Base-by-base conservation (phyloP, 1,139 yeast genomes). In the Geotrichum siamense region DNA sequence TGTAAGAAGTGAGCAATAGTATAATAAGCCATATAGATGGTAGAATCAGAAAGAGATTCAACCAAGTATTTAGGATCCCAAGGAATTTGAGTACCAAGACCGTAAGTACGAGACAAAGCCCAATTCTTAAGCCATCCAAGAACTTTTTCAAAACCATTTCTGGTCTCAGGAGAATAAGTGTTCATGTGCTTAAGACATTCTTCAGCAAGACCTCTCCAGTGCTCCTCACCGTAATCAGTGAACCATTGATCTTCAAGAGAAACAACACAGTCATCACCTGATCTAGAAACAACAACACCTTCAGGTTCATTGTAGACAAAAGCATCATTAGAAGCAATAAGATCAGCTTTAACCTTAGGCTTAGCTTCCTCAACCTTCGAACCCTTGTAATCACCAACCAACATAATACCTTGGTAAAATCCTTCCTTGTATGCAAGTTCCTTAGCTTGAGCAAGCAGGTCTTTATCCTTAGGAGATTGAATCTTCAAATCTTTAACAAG, bases 211-310 rank as follows among this genome's bases (percentile, higher is more conserved):
- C 71, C 65, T 62, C 83, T 83, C 99, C 99, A 93, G 26, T 69
- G 57, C 55, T 79, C 87, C 75, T 93, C 99, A 74, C 98, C 98
- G 61, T 93, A 93, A 65, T 93, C 97, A 59, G 86, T 76, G 66
- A 79, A 93, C 98, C 98, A 93, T 72, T 93, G 99, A 68, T 93
- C 98, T 69, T 93, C 97, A 48, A 93, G 76, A 13, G 97, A 87
- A 43, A 91, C 98, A 58, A 91, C 79, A 75, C 98, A 91, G 48
- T 82, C 91, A 63, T 91, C 99, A 56, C 97, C 97, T 39, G 96
- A 84, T 71, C 99, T 82, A 19, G 97, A 89, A 44, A 86, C 74
- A 43, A 91, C 96, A 47, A 73, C 70, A 38, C 82, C 78, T 68
- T 91, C 99, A 38, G 99, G 98, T 71, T 91, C 99, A 56, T 81